Evolutionary conservation across 2,329 filamentous ascomycete species (phyloP).

Genomic region (Trichoderma harzianum): DNA sequence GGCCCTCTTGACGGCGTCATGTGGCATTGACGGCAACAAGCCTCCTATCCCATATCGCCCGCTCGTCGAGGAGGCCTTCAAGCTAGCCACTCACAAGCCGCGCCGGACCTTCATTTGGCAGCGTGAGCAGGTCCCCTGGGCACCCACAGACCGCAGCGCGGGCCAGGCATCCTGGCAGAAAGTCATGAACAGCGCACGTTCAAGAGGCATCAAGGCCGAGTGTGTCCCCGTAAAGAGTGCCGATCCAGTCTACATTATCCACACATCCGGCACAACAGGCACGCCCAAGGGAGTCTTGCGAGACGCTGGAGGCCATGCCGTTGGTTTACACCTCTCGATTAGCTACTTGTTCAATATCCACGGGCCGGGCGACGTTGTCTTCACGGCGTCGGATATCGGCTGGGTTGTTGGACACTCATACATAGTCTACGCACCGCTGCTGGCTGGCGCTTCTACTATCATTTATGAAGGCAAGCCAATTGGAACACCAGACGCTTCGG

Average conservation of each 20-base stretch:
- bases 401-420: slow-evolving; percentile 73
- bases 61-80: slow-evolving; percentile 71
- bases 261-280: slow-evolving; percentile 81
- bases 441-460: slow-evolving; percentile 80
- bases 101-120: slow-evolving; percentile 77
- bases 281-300: slow-evolving; percentile 79
- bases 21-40: slow-evolving; percentile 84
- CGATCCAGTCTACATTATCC: slow-evolving; percentile 86
- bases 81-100: slow-evolving; percentile 67
- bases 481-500: slow-evolving; percentile 80
- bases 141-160: slow-evolving; percentile 59
- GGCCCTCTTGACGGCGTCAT: slow-evolving; percentile 81
- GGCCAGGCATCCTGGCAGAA: slow-evolving; percentile 79
- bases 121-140: slow-evolving; percentile 72
- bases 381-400: slow-evolving; percentile 81
- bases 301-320: slow-evolving; percentile 81
- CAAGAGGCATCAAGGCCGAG: slow-evolving; percentile 64
- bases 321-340: slow-evolving; percentile 78
- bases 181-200: slow-evolving; percentile 66
- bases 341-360: slow-evolving; percentile 79
- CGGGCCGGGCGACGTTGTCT: slow-evolving; percentile 72
- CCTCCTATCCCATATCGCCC: slow-evolving; percentile 73
- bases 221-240: slow-evolving; percentile 75
- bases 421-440: slow-evolving; percentile 83
- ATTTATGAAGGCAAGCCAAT: slow-evolving; percentile 94